Conservation (phyloP, 225 moss, liverwort and hornwort species). For the Marchantia polymorpha region DNA sequence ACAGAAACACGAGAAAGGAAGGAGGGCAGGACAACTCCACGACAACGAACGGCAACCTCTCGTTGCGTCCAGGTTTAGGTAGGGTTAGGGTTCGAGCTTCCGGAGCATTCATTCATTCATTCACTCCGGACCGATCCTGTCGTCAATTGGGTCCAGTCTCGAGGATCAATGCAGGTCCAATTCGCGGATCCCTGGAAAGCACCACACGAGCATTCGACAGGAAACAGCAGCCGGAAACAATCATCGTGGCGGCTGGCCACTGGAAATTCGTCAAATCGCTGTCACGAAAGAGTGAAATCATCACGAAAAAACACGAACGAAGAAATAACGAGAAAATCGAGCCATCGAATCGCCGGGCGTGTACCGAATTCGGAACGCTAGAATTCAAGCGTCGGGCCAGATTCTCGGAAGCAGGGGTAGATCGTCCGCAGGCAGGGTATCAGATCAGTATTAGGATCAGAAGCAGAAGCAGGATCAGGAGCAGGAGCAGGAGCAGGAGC, state of each 20-base stretch:
- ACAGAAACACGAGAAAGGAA: background rate
- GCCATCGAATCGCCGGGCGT: background rate
- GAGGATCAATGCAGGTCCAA: background rate
- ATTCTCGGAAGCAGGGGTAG: background rate
- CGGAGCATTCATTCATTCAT: background rate
- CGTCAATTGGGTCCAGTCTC: background rate
- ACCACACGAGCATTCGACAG: background rate
- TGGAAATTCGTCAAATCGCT: background rate
- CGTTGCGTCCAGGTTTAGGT: background rate
- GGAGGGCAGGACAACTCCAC: background rate
- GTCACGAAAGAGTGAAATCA: background rate
- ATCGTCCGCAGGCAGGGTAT: background rate
- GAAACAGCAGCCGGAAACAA: background rate
- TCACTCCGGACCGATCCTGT: background rate
- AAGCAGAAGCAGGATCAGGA: background rate
- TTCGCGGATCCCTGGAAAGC: background rate
- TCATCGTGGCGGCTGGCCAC: too few species aligned
- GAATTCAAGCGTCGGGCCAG: background rate
- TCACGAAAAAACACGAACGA: background rate
- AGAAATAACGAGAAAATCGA: background rate
- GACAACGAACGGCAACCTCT: conserved; percentile 1
- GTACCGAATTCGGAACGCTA: background rate
- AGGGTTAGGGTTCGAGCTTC: conserved; percentile 5
- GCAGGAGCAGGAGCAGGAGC: background rate
- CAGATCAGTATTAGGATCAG: too few species aligned